A percentile compares a stretch with the other conserved stretches of the same genome.
These are phyloP conservation scores for Dillenia suffruticosa DNA, from an alignment of 164 flowering plant genomes.

Conservation along the genomic window DNA sequence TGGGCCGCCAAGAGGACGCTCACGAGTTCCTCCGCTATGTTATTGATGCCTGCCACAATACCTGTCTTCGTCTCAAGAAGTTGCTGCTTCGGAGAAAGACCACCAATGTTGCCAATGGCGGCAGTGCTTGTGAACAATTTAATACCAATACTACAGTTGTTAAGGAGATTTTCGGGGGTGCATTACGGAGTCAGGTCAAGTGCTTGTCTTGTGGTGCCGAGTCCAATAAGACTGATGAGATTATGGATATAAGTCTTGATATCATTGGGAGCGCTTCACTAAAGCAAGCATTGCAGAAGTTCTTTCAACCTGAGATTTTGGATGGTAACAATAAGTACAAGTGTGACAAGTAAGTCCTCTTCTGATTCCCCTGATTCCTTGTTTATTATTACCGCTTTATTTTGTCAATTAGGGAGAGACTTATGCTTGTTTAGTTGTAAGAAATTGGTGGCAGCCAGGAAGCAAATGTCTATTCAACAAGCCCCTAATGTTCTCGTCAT, in stretches of 20 bases:
- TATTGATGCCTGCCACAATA: slow-evolving; percentile 87
- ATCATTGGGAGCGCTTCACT: slow-evolving; percentile 58
- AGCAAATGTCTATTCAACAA: slow-evolving; percentile 85
- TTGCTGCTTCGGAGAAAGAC: slow-evolving; percentile 25
- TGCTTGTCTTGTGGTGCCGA: slow-evolving; percentile 74
- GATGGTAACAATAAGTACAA: slow-evolving; percentile 91
- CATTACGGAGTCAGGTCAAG: slow-evolving; percentile 87
- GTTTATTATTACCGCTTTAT: background rate
- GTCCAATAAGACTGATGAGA: slow-evolving; percentile 87
- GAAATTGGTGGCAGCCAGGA: slow-evolving; percentile 81
- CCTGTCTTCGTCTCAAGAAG: slow-evolving; percentile 71
- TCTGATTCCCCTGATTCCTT: too few relatives aligned
- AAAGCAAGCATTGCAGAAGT: slow-evolving; percentile 65
- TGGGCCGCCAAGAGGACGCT: slow-evolving; percentile 91
- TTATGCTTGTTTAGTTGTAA: slow-evolving; percentile 62
- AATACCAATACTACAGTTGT: slow-evolving; percentile 31
- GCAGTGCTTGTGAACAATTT: slow-evolving; percentile 9
- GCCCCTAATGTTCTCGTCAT: slow-evolving; percentile 96
- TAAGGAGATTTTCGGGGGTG: slow-evolving; percentile 92
- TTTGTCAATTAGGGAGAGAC: background rate
- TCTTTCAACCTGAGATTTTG: slow-evolving; percentile 83
- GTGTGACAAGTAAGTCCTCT: slow-evolving; percentile 70
- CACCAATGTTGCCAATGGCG: slow-evolving; percentile 5
- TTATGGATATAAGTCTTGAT: slow-evolving; percentile 95
- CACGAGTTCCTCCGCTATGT: slow-evolving; percentile 94